These are phyloP conservation scores for Fusarium sp. DNA, from an alignment of 2,329 filamentous ascomycete species.

Conservation along the genomic window DNA sequence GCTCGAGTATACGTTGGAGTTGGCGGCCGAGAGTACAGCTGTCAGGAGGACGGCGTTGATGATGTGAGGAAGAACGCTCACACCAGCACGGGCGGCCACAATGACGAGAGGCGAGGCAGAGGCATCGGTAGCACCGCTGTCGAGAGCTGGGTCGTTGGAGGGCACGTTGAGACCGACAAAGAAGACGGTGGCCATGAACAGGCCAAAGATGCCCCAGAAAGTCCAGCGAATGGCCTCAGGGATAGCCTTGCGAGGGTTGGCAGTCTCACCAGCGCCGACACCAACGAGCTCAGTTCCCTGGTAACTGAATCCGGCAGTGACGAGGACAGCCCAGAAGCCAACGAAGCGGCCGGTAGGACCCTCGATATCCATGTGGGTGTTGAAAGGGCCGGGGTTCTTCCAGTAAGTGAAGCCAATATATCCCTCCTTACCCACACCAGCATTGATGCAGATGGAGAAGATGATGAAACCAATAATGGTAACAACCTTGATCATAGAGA, in stretches of 20 bases:
- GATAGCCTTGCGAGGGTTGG: constrained; percentile 77
- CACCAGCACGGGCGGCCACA: constrained; percentile 69
- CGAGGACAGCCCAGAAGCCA: constrained; percentile 75
- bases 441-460: constrained; percentile 79
- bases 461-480: constrained; percentile 81
- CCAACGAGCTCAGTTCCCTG: constrained; percentile 81
- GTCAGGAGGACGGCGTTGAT: constrained; percentile 84
- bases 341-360: constrained; percentile 70
- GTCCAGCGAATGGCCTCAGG: constrained; percentile 79
- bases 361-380: constrained; percentile 63
- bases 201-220: constrained; percentile 77
- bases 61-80: constrained; percentile 72
- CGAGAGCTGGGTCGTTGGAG: constrained; percentile 65
- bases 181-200: constrained; percentile 74
- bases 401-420: constrained; percentile 81
- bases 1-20: constrained; percentile 80
- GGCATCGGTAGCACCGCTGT: constrained; percentile 64
- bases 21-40: constrained; percentile 81
- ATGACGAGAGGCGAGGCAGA: constrained; percentile 74
- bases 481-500: constrained; percentile 80
- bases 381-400: constrained; percentile 74
- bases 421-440: constrained; percentile 75
- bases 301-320: constrained; percentile 76
- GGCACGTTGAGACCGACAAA: constrained; percentile 79
- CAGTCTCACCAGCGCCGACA: constrained; percentile 81